Percentiles rank a stretch among this genome's conserved stretches.
Evolutionary conservation across 371 early-diverging fungal genomes (phyloP).

Genomic region (Lichtheimia hyalospora): DNA sequence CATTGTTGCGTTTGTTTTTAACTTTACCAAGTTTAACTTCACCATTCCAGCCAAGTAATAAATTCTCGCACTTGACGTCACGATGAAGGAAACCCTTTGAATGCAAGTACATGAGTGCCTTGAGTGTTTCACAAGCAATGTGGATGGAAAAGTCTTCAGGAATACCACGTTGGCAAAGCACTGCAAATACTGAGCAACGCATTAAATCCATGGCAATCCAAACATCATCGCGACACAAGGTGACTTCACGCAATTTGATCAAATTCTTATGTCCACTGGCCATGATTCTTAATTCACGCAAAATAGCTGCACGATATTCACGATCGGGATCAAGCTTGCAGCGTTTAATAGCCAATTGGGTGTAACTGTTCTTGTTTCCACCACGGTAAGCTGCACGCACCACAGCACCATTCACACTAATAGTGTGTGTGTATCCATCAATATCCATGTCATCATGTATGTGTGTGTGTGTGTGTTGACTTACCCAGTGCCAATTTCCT

Average conservation of each 20-base stretch:
- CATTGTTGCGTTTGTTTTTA: neutral
- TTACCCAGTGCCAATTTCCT: conserved; percentile 56
- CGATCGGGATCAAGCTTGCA: conserved; percentile 45
- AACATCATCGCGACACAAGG: conserved; percentile 40
- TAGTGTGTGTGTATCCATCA: too few species aligned
- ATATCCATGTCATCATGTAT: too few species aligned
- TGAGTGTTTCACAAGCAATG: conserved; percentile 43
- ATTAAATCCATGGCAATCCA: conserved; percentile 55
- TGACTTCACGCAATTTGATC: conserved; percentile 42
- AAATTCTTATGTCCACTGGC: conserved; percentile 40
- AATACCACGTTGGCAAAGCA: conserved; percentile 48
- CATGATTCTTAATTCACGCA: conserved; percentile 49
- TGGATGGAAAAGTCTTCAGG: conserved; percentile 45
- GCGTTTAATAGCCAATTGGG: conserved; percentile 46
- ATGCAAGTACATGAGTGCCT: conserved; percentile 91
- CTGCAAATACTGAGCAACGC: conserved; percentile 51
- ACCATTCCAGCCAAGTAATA: conserved; percentile 90
- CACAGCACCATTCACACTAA: conserved; percentile 51
- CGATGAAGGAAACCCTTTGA: conserved; percentile 94
- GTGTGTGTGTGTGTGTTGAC: too few species aligned
- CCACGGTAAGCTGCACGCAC: conserved; percentile 37
- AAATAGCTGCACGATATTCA: conserved; percentile 46
- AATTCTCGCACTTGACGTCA: conserved; percentile 95
- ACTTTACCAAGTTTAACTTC: conserved; percentile 94
- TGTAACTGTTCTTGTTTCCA: conserved; percentile 19